phyloP scores from a whole-genome alignment of 306 rosid genomes.

The Fragaria vesca region DNA sequence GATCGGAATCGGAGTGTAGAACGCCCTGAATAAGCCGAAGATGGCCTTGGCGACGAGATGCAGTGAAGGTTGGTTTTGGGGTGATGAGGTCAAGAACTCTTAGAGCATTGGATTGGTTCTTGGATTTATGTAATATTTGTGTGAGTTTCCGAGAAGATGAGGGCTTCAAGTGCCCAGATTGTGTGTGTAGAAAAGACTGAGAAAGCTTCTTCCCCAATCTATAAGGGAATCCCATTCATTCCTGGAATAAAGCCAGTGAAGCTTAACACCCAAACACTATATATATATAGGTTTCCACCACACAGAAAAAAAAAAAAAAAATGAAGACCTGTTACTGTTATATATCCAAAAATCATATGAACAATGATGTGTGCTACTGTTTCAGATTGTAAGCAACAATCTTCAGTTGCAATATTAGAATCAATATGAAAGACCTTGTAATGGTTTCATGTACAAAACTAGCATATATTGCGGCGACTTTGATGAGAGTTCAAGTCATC shows the following conservation, averaged over 20 bases:
- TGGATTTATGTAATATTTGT: slow-evolving; percentile 22
- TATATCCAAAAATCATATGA: neutral
- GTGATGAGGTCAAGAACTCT: slow-evolving; percentile 53
- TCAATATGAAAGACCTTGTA: neutral
- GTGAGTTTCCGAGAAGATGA: slow-evolving; percentile 32
- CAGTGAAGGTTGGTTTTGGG: slow-evolving; percentile 26
- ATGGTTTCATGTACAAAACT: neutral
- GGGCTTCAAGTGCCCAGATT: slow-evolving; percentile 19
- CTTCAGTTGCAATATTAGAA: neutral
- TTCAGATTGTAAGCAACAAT: neutral
- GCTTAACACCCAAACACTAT: neutral
- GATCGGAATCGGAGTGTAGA: slow-evolving; percentile 29
- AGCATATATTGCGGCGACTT: neutral
- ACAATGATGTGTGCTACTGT: neutral
- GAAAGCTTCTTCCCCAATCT: slow-evolving; percentile 8
- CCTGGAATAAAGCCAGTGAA: neutral
- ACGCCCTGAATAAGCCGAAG: slow-evolving; percentile 60
- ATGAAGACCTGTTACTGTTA: neutral
- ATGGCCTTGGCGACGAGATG: slow-evolving; percentile 42
- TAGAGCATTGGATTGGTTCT: slow-evolving; percentile 34
- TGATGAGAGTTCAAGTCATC: neutral
- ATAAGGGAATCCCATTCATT: slow-evolving; percentile 17
- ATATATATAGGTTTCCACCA: neutral
- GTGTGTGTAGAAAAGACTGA: neutral
- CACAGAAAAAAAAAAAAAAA: neutral